These are phyloP conservation scores for Helminthosporium solani DNA, from an alignment of 2,329 filamentous ascomycete species.

Conservation along the genomic window DNA sequence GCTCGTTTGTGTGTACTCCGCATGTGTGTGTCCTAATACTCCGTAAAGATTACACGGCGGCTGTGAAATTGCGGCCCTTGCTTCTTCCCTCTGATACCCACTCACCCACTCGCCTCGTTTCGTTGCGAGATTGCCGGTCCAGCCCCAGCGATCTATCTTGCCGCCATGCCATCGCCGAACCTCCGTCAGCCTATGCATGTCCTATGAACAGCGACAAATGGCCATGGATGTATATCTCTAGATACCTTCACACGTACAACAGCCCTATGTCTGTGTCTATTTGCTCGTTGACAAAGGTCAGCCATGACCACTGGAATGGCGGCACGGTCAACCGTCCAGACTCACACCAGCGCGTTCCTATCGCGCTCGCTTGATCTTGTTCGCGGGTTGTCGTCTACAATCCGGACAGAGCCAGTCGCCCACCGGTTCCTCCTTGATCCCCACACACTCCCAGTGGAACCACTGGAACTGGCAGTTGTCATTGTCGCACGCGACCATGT, in stretches of 20 bases:
- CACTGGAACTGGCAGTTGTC: conserved; percentile 78
- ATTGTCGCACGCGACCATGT: conserved; percentile 90
- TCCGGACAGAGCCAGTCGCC: conserved; percentile 54
- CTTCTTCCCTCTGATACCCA: not conserved
- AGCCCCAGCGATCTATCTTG: not conserved
- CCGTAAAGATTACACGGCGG: no score
- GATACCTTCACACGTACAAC: no score
- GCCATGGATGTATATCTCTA: no score
- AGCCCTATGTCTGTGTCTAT: no score
- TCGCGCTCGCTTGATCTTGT: conserved; percentile 45
- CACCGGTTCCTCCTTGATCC: conserved; percentile 51
- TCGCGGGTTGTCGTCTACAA: conserved; percentile 40
- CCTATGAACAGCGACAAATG: no score
- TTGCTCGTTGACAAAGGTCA: no score
- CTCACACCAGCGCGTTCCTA: conserved; percentile 9
- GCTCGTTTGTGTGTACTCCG: no score
- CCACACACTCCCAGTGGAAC: conserved; percentile 75
- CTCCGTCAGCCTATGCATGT: no score
- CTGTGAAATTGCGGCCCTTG: not conserved
- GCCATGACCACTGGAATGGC: no score
- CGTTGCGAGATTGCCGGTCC: not conserved
- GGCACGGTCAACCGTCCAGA: not conserved
- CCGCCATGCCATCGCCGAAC: not conserved
- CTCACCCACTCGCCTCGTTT: no score
- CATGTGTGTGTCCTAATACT: no score